phyloP scores from a whole-genome alignment of 78 protist species.

The Dictyostelium capitatum region DNA sequence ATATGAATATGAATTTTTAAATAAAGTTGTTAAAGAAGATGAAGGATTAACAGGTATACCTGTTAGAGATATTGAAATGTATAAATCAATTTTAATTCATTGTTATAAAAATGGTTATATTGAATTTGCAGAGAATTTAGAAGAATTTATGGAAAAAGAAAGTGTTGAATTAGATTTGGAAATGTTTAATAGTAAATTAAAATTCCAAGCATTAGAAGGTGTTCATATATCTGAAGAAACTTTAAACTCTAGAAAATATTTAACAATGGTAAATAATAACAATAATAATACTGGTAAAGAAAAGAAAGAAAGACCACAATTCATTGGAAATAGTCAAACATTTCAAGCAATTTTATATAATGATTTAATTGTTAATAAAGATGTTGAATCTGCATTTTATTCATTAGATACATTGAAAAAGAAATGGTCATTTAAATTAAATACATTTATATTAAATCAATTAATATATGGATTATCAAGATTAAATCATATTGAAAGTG shows the following conservation, averaged over 20 bases:
- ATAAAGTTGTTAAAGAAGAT: neutral
- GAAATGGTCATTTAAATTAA: conserved; percentile 28
- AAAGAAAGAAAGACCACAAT: neutral
- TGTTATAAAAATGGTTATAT: conserved; percentile 31
- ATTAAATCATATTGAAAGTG: neutral
- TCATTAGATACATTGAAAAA: neutral
- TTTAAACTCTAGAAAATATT: neutral
- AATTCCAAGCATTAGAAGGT: conserved; percentile 11
- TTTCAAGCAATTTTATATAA: neutral
- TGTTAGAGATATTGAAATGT: conserved; percentile 17
- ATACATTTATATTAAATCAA: neutral
- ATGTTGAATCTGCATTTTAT: neutral
- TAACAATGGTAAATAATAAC: too few relatives aligned
- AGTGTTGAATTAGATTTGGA: conserved; percentile 34
- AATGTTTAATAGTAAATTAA: conserved; percentile 39
- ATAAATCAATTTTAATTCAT: conserved; percentile 16
- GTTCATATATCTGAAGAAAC: neutral
- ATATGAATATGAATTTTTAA: neutral
- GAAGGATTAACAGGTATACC: neutral
- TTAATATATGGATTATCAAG: conserved; percentile 26
- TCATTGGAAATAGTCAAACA: conserved; percentile 17
- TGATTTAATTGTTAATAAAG: neutral
- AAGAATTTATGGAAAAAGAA: conserved; percentile 20
- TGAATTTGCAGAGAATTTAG: conserved; percentile 29
- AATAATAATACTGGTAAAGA: neutral